Conservation (phyloP, 495 filamentous ascomycete genomes). For the Parathielavia appendiculata region DNA sequence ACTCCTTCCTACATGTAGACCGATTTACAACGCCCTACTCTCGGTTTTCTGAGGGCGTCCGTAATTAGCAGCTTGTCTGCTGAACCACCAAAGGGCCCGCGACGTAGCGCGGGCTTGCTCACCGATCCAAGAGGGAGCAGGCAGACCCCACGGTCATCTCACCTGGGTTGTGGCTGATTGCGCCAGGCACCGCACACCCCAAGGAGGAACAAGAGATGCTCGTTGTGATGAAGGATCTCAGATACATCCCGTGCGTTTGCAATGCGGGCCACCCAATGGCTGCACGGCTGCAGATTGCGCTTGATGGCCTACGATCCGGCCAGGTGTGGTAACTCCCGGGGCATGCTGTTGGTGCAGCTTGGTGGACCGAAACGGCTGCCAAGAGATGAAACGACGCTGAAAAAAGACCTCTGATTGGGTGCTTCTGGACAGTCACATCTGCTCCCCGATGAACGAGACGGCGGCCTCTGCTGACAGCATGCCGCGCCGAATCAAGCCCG, state of each 20-base stretch:
- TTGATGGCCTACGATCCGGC: conserved; percentile 18
- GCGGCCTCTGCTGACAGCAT: conserved; percentile 24
- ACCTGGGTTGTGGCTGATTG: conserved; percentile 9
- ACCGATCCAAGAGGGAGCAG: conserved; percentile 5
- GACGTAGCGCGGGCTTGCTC: conserved; percentile 4
- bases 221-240: neutral
- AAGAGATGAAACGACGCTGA: conserved; percentile 10
- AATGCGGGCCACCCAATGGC: neutral
- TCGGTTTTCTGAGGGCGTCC: neutral
- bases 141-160: neutral
- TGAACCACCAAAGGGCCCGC: conserved; percentile 7
- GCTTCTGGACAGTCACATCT: neutral
- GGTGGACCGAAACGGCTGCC: conserved; percentile 11
- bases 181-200: neutral
- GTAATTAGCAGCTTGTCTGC: conserved; percentile 2
- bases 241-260: neutral
- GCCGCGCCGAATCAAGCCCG: conserved; percentile 7
- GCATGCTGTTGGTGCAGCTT: neutral
- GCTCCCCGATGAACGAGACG: conserved; percentile 4
- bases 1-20: neutral
- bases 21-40: neutral
- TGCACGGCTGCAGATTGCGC: conserved; percentile 2
- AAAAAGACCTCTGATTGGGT: conserved; percentile 9
- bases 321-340: neutral
- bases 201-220: neutral